phyloP scores from a whole-genome alignment of 2,329 filamentous ascomycete species.

The Scedosporium minutisporum region DNA sequence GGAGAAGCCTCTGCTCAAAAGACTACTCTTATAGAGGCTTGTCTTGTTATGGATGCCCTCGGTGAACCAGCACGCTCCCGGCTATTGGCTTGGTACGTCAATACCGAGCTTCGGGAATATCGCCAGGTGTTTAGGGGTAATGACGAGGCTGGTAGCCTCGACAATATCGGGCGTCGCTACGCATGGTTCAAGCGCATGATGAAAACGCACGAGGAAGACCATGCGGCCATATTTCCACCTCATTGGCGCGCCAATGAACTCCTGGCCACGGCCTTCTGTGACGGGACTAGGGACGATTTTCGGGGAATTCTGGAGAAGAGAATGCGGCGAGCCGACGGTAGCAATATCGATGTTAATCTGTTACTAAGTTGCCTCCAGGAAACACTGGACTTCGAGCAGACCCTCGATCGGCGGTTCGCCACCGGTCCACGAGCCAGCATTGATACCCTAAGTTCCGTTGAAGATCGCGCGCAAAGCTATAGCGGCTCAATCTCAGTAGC shows the following conservation, averaged over 20 bases:
- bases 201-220: conserved; percentile 91
- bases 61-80: conserved; percentile 77
- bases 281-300: conserved; percentile 91
- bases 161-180: conserved; percentile 92
- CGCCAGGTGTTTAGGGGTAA: conserved; percentile 91
- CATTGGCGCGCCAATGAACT: conserved; percentile 87
- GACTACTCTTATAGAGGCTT: conserved; percentile 72
- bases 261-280: conserved; percentile 85
- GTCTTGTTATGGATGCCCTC: conserved; percentile 86
- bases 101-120: conserved; percentile 92
- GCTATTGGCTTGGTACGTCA: conserved; percentile 93
- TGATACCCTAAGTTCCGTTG: conserved; percentile 74
- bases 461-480: conserved; percentile 69
- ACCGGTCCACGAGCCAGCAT: conserved; percentile 68
- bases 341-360: conserved; percentile 79
- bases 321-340: conserved; percentile 68
- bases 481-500: conserved; percentile 89
- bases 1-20: conserved; percentile 65
- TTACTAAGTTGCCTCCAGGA: conserved; percentile 85
- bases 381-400: conserved; percentile 94
- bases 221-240: conserved; percentile 75
- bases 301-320: conserved; percentile 84
- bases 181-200: conserved; percentile 95
- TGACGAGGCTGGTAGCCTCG: conserved; percentile 88
- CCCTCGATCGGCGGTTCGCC: conserved; percentile 73